Evolutionary conservation across 768 basidiomycete genomes (phyloP), one percentile per base, ranked within the genome.

Genomic region (Naganishia kalamii): DNA sequence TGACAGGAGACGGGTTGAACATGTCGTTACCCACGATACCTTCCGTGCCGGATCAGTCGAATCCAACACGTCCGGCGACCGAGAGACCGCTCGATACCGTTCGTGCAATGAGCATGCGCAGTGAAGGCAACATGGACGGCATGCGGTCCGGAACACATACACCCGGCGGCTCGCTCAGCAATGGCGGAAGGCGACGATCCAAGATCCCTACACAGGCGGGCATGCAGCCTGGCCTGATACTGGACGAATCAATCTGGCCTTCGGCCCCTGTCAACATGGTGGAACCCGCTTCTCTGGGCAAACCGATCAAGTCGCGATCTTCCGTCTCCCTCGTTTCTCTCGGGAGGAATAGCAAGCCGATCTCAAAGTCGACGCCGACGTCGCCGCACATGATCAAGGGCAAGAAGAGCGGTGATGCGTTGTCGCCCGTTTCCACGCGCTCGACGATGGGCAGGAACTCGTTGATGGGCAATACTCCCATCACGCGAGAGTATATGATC

Each of bases 51-150:
- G 76, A 77, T 69, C 47, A 72, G 69, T 72, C 70, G 48, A 78
- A 78, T 66, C 77, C 77, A 0, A 65, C 61, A 40, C 62, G 72
- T 13, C 65, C 68, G 48, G 70, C 71, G n/a, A 65, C 62, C 29
- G 76, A 78, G 65, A 62, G 73, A 60, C 77, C 77, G 10, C 48
- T 77, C 29, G 74, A 76, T 60, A 78, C 77, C 11, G 65, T 75
- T 5, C 59, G 72, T 48, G 48, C 74, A 27, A 62, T 74, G 65
- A 74, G 72, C 47, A 74, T 66, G 52, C 33, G 66, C 19, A 64
- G 63, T 27, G 63, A 64, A 44, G 37, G 63, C 17, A 46, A 52
- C 13, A 19, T 17, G 30, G 51, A 52, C 27, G 51, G 50, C 10
- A 27, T 21, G 30, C 30, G 37, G 17, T 17, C 43, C 12, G 60